Base-by-base conservation (phyloP, 2,329 filamentous ascomycete species). In the Arthrobotrys sphaeroides region DNA sequence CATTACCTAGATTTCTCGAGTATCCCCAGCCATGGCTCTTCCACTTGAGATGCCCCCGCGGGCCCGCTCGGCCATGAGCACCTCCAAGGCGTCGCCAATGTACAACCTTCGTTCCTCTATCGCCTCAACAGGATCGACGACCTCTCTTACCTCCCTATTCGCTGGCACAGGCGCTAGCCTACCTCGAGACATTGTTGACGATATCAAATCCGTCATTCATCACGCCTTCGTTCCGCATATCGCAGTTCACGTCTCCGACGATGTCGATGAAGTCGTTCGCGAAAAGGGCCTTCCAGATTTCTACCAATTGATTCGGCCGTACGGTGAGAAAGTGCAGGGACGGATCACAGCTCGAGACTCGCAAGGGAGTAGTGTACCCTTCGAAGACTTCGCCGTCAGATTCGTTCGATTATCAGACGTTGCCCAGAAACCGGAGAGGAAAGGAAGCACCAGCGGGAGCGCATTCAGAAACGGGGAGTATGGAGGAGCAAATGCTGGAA, bases 311-410 rank as follows among this genome's bases (percentile, higher is more conserved):
- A 84, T 99, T 67, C 87, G 94, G 59, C 94, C 95, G 0, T 99
- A 96, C 84, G 95, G 95, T 28, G 95, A 99, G 83, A 88, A 87
- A 13, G 87, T 98, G 0, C 88, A 90, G 57, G 95, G 95, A 28
- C 96, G 95, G 80, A 90, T 99, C 60, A 91, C 91, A 2, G 90
- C 98, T 66, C 86, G 95, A 79, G 95, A 99, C 83, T 97, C 94
- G 81, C 89, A 92, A 78, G 94, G 95, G 6, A 88, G 90, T 45
- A 94, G 93, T 81, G 89, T 89, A 80, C 88, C 88, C 40, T 94
- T 91, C 84, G 94, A 97, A 66, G 93, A 98, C 82, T 99, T 93
- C 82, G 90, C 92, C 0, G 87, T 99, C 70, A 90, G 93, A 66
- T 97, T 99, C 82, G 89, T 91, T 3, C 88, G 72, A 88, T 96